These are phyloP conservation scores for Pisolithus sp. DNA, from an alignment of 768 basidiomycete species.

Conservation along the genomic window DNA sequence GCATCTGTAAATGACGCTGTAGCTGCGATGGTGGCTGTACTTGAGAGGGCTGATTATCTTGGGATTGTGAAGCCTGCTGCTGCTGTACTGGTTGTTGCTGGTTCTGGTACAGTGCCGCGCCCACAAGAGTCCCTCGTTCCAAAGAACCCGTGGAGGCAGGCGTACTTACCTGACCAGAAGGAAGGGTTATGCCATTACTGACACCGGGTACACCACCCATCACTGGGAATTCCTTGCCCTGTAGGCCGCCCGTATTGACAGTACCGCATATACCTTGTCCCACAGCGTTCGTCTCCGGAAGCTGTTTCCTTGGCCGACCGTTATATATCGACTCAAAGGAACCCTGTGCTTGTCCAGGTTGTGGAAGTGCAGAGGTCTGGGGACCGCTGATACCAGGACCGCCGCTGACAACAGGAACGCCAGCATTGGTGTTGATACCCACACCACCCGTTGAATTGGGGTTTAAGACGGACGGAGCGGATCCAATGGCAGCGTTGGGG, in stretches of 20 bases:
- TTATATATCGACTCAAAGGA: conserved; percentile 74
- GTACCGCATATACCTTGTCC: conserved; percentile 40
- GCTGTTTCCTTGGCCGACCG: conserved; percentile 72
- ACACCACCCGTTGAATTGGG: conserved; percentile 9
- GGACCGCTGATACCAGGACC: conserved; percentile 9
- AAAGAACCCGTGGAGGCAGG: conserved; percentile 42
- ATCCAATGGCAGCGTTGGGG: conserved; percentile 27
- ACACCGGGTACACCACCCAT: conserved; percentile 41
- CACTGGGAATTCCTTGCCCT: conserved; percentile 57
- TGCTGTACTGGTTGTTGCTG: conserved; percentile 25
- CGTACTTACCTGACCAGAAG: conserved; percentile 46
- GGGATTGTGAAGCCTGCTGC: conserved; percentile 19
- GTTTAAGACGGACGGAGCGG: conserved; percentile 15
- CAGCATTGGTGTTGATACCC: conserved; percentile 1
- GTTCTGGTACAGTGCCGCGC: conserved; percentile 36
- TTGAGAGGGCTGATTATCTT: conserved; percentile 33
- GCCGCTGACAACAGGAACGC: neutral
- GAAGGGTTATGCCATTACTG: conserved; percentile 33
- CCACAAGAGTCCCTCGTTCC: conserved; percentile 40
- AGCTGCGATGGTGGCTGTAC: conserved; percentile 34
- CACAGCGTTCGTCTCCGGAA: conserved; percentile 52
- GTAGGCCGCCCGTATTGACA: neutral
- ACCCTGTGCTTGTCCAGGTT: conserved; percentile 15
- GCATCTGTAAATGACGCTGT: neutral
- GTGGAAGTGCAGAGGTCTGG: conserved; percentile 13